Base-by-base conservation (phyloP, 2,329 filamentous ascomycete genomes). In the Beauveria rudraprayagi region DNA sequence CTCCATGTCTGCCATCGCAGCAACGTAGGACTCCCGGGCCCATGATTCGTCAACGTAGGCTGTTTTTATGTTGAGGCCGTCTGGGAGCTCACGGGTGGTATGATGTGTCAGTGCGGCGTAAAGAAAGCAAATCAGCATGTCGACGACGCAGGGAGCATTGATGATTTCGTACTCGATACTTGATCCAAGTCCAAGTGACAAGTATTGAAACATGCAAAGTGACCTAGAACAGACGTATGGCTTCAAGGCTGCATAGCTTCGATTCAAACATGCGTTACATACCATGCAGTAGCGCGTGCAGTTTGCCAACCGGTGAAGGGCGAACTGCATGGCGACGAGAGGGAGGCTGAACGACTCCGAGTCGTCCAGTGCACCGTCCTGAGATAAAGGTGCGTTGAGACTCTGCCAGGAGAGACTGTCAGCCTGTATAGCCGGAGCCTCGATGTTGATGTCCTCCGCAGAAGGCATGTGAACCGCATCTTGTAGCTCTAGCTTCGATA, bases 271-370 rank as follows among this genome's bases (percentile, higher is more conserved):
- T 65, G 83, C 82, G 71, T 95, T 90, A 68, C 92, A 97, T 26
- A 92, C 86, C 60, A 96, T 81, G 71, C 92, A 97, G 71, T 93
- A 96, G 59, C 94, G 86, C 0, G 90, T 91, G 70, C 91, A 96
- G 62, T 85, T 86, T 8, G 89, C 82, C 63, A 96, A 85, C 67
- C 92, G 89, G 1, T 87, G 85, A 28, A 96, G 77, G 0, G 86
- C 80, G 66, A 92, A 94, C 65, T 95, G 89, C 80, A 91, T 90
- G 1, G 81, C 79, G 30, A 83, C 65, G 30, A 87, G 71, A 1
- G 82, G 80, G 41, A 85, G 73, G 51, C 82, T 86, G 40, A 76
- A 66, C 17, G 75, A 67, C 1, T 68, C 68, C 14, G 64, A 71
- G 30, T 73, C 67, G 16, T 63, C 65, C 9, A 64, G 56, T 0